Base-by-base conservation (phyloP, 2,329 filamentous ascomycete species). In the Parascedosporium putredinis region DNA sequence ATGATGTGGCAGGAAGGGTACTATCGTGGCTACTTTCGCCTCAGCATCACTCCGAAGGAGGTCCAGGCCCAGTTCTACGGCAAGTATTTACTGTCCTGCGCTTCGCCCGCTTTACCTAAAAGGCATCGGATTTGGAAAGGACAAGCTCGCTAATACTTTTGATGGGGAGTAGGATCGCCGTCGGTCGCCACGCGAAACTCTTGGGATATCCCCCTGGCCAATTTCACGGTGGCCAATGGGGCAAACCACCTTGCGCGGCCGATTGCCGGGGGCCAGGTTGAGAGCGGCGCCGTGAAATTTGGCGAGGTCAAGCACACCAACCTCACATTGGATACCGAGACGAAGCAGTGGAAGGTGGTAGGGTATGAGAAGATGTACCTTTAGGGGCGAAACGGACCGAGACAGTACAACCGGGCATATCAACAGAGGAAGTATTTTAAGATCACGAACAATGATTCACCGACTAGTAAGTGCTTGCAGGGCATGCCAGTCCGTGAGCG, bases 1-100 rank as follows among this genome's bases (percentile, higher is more conserved):
- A 67, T 88, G 44, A 80, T 85, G 58, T 88, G 83, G 84, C 78
- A 83, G 56, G 84, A 88, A 51, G 62, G 81, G 6, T 88, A 84
- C 62, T 88, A 87, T 62, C 73, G 84, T 16, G 85, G 84, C 1
- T 88, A 88, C 65, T 87, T 80, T 56, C 75, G 84, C 58, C 67
- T 88, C 36, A 72, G 75, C 45, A 67, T 86, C 50, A 70, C 66
- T 18, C 70, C 76, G 20, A 69, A 81, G 9, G 66, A 74, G 42
- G 70, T 84, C 2, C 68, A 75, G n/a, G 83, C 83, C 0, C 69
- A 71, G 10, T 88, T 75, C 65, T 88, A 81, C 56, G 84, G 80
- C 36, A 58, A 75, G 58, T 42, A 40, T 25, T 29, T 27, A 4
- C 24, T 20, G 5, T 31, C 8, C 8, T 24, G 3, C 2, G 4